These are phyloP conservation scores for Ogataea minuta DNA, from an alignment of 805 yeast species.

Conservation along the genomic window DNA sequence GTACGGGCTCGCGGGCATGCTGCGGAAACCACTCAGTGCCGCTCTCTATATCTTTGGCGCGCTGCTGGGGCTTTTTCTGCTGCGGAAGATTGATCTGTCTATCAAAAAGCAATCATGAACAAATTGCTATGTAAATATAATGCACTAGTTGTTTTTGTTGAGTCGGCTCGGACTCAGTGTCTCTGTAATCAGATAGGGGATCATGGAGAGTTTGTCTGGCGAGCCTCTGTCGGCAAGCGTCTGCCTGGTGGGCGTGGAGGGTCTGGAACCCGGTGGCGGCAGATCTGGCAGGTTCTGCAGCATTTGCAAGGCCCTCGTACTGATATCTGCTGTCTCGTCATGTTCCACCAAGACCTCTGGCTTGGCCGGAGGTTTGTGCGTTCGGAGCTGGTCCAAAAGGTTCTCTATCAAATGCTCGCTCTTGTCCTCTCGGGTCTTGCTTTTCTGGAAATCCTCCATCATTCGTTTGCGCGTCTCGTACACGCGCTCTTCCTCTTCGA, in stretches of 20 bases:
- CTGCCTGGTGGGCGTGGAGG: constrained; percentile 1
- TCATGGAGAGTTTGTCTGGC: constrained; percentile 21
- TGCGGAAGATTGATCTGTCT: constrained; percentile 45
- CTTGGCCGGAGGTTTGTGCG: constrained; percentile 11
- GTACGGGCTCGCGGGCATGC: constrained; percentile 51
- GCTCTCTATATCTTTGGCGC: constrained; percentile 62
- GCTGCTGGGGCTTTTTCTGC: constrained; percentile 50
- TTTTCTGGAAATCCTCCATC: constrained; percentile 39
- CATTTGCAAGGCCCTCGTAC: constrained; percentile 24
- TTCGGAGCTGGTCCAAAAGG: constrained; percentile 24
- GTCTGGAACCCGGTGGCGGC: neutral
- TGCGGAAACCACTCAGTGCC: constrained; percentile 64
- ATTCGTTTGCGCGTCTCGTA: constrained; percentile 62
- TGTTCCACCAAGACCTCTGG: constrained; percentile 7
- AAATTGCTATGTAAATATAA: constrained; percentile 8
- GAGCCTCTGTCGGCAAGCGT: constrained; percentile 1
- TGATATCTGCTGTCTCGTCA: constrained; percentile 18
- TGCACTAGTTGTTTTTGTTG: constrained; percentile 9
- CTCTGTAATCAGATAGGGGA: constrained; percentile 26
- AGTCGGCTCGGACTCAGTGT: constrained; percentile 16
- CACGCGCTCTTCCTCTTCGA: constrained; percentile 65
- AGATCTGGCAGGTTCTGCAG: constrained; percentile 12
- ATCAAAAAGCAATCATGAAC: constrained; percentile 16
- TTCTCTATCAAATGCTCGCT: constrained; percentile 21
- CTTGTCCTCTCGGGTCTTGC: constrained; percentile 9